A percentile compares a stretch with the other conserved stretches of the same genome.
Conservation (phyloP, 108 stramenopile species). For the Nitzschia palea region DNA sequence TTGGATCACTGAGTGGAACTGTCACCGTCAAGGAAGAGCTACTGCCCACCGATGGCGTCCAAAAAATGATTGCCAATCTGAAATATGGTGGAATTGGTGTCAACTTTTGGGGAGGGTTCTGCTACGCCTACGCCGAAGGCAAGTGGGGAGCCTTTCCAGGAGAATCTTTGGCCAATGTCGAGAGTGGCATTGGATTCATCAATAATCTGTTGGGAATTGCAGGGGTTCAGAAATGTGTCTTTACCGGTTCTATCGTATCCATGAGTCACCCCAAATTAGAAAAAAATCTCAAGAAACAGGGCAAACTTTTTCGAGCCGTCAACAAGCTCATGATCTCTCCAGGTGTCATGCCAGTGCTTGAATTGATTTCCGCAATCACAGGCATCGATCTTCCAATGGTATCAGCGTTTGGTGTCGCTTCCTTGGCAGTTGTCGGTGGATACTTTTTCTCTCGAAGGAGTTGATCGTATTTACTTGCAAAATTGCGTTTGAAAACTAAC, state of each 20-base stretch:
- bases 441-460: not conserved
- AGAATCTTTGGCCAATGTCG: slow-evolving; percentile 18
- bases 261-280: not conserved
- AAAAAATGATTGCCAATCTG: slow-evolving; percentile 11
- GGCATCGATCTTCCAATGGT: not conserved
- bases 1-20: slow-evolving; percentile 20
- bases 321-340: not conserved
- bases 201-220: slow-evolving; percentile 10
- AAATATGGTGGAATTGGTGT: slow-evolving; percentile 26
- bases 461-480: not conserved
- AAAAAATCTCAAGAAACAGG: slow-evolving; percentile 3
- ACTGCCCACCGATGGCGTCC: not conserved
- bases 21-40: not conserved
- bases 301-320: not conserved
- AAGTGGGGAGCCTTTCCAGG: slow-evolving; percentile 28
- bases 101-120: slow-evolving; percentile 5
- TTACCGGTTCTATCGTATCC: not conserved
- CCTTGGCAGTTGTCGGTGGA: not conserved
- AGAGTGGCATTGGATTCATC: slow-evolving; percentile 20
- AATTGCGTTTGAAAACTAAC: not conserved
- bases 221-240: slow-evolving; percentile 18
- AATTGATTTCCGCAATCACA: not conserved
- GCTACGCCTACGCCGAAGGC: slow-evolving; percentile 1
- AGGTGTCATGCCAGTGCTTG: not conserved
- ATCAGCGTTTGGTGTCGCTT: not conserved